These are phyloP conservation scores for Cnidoscolus chayamansa DNA, from an alignment of 441 rosid genomes.

Conservation along the genomic window DNA sequence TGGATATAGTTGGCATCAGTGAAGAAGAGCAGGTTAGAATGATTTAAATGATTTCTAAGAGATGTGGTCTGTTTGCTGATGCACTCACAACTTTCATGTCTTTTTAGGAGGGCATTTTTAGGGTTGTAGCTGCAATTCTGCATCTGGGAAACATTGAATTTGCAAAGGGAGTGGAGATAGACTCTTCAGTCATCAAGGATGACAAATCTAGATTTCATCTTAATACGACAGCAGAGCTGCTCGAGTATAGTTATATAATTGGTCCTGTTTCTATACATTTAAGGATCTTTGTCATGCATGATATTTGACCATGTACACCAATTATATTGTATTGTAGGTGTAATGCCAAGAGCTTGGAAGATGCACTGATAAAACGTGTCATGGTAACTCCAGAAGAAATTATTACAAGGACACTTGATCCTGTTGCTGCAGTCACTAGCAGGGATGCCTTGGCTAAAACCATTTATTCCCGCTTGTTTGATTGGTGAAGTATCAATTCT, in stretches of 20 bases:
- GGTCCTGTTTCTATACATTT: constrained; percentile 18
- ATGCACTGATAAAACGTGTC: constrained; percentile 95
- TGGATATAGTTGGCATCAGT: constrained; percentile 98
- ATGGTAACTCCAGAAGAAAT: constrained; percentile 99
- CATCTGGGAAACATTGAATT: constrained; percentile 95
- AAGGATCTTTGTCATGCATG: constrained; percentile 11
- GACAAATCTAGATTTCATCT: constrained; percentile 90
- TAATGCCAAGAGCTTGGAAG: constrained; percentile 90
- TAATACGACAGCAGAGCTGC: constrained; percentile 75
- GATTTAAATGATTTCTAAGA: constrained; percentile 10
- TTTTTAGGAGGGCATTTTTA: constrained; percentile 89
- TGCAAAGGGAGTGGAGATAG: constrained; percentile 84
- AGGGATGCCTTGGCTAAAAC: constrained; percentile 99
- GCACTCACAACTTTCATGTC: constrained; percentile 23
- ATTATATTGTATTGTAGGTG: constrained; percentile 52
- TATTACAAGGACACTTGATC: constrained; percentile 97
- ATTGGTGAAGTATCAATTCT: constrained; percentile 57
- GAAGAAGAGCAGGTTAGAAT: constrained; percentile 88
- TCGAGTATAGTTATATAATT: constrained; percentile 45
- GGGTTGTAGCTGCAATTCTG: constrained; percentile 94
- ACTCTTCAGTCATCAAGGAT: constrained; percentile 94
- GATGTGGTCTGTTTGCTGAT: constrained; percentile 22
- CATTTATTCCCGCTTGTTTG: constrained; percentile 92
- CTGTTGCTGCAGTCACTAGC: constrained; percentile 77
- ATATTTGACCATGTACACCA: constrained; percentile 23